phyloP scores from a whole-genome alignment of 2,329 filamentous ascomycete genomes.

The Colletotrichum phormii region DNA sequence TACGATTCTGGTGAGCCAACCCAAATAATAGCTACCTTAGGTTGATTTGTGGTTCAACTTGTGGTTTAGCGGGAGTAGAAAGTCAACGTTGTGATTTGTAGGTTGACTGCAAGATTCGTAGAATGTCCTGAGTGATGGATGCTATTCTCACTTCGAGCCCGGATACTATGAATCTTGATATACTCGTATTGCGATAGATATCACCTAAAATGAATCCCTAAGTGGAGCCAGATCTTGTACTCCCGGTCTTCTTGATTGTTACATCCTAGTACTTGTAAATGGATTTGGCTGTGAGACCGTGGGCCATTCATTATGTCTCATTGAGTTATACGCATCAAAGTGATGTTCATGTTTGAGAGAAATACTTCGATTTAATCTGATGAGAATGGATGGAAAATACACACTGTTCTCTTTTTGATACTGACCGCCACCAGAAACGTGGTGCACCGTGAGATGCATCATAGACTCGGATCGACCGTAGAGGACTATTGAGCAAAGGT shows the following conservation, averaged over 20 bases:
- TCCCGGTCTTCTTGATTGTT: background rate
- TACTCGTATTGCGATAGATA: background rate
- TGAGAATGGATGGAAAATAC: too few species aligned
- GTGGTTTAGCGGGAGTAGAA: background rate
- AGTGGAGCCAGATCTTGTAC: background rate
- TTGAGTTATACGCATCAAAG: background rate
- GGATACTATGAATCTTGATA: background rate
- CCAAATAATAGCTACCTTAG: background rate
- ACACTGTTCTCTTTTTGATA: background rate
- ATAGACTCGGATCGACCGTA: background rate
- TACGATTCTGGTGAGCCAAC: background rate
- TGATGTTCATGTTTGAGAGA: too few species aligned
- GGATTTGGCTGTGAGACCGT: background rate
- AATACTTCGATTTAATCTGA: too few species aligned
- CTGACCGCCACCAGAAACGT: background rate
- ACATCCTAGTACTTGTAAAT: background rate
- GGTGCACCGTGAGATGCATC: background rate
- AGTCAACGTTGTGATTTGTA: background rate
- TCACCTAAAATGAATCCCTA: background rate
- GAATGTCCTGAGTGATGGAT: background rate
- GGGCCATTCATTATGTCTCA: too few species aligned
- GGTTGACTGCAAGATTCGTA: background rate
- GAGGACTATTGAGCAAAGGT: background rate
- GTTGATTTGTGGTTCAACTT: background rate
- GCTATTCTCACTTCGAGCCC: background rate